Conservation (phyloP, 129 eudicot species). For the Flaveria ramosissima region DNA sequence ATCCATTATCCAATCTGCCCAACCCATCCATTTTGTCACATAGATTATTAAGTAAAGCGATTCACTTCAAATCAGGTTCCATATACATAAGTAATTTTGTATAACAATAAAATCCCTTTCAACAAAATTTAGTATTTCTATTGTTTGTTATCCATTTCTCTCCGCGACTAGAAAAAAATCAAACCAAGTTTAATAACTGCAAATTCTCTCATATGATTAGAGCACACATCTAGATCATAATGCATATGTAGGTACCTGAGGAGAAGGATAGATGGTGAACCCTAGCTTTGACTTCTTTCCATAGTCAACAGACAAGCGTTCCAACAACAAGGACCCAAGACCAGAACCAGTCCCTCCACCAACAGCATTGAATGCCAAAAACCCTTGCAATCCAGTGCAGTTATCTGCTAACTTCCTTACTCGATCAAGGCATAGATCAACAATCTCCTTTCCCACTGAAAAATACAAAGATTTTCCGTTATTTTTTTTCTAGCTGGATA, state of each 20-base stretch:
- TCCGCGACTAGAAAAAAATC: not conserved
- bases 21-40: no score
- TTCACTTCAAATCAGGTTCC: no score
- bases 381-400: conserved; percentile 46
- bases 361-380: conserved; percentile 43
- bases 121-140: not conserved
- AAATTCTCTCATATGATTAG: not conserved
- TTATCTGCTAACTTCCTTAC: conserved; percentile 43
- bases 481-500: not conserved
- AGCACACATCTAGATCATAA: not conserved
- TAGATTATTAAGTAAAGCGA: no score
- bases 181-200: no score
- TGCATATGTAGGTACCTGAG: conserved; percentile 22
- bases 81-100: no score
- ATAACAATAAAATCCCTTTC: not conserved
- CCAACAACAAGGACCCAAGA: conserved; percentile 38
- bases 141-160: not conserved
- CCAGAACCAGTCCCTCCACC: conserved; percentile 51
- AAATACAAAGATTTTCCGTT: not conserved
- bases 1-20: no score
- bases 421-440: conserved; percentile 43
- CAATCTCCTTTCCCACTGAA: conserved; percentile 47
- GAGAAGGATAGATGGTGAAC: conserved; percentile 45
- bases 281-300: conserved; percentile 48
- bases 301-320: conserved; percentile 45